Evolutionary conservation across 371 early-diverging fungal genomes (phyloP).

Genomic region (Chytridiales sp.): DNA sequence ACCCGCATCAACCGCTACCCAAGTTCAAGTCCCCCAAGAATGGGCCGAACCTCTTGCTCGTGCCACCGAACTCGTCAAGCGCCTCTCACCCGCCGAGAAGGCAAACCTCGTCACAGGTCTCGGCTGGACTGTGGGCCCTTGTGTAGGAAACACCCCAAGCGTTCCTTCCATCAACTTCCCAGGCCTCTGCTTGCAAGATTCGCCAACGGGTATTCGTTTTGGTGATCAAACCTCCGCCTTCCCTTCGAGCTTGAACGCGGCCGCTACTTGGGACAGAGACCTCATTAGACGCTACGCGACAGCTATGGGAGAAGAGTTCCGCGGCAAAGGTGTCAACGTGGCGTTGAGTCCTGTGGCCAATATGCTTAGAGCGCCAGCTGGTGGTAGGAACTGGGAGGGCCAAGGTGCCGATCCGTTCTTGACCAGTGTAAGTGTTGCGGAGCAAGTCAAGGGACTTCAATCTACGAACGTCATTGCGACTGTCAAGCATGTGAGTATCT

Average conservation of each 20-base stretch:
- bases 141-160: slow-evolving; percentile 53
- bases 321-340: slow-evolving; percentile 53
- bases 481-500: slow-evolving; percentile 46
- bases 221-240: slow-evolving; percentile 48
- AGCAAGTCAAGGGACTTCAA: slow-evolving; percentile 35
- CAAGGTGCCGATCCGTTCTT: slow-evolving; percentile 65
- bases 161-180: slow-evolving; percentile 50
- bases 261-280: slow-evolving; percentile 53
- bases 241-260: slow-evolving; percentile 52
- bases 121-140: slow-evolving; percentile 35
- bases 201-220: slow-evolving; percentile 55
- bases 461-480: slow-evolving; percentile 48
- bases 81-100: slow-evolving; percentile 13
- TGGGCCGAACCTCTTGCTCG: neutral
- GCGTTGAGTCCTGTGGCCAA: slow-evolving; percentile 56
- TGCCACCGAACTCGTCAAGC: neutral
- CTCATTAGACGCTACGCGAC: slow-evolving; percentile 45
- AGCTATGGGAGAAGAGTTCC: slow-evolving; percentile 54
- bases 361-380: slow-evolving; percentile 47
- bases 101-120: slow-evolving; percentile 49
- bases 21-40: too few relatives aligned
- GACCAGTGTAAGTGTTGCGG: slow-evolving; percentile 21
- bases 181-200: slow-evolving; percentile 60
- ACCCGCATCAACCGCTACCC: too few relatives aligned
- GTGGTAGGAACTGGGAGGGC: slow-evolving; percentile 59